phyloP scores from a whole-genome alignment of 148 eudicot genomes.

The Dianthus caryophyllus region DNA sequence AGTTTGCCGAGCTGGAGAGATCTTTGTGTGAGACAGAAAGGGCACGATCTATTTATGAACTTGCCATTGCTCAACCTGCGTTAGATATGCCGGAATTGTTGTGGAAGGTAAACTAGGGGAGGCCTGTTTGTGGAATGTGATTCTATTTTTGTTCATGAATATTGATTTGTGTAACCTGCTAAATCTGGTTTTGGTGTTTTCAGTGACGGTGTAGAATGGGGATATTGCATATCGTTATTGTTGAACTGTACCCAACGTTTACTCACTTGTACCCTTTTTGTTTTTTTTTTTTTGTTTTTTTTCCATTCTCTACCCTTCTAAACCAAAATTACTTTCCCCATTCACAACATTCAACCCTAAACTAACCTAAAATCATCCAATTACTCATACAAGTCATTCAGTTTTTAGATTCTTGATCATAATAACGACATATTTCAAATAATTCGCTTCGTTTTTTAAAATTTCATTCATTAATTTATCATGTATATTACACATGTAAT shows the following conservation, averaged over 20 bases:
- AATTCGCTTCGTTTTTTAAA: too few species aligned
- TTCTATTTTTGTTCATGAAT: background rate
- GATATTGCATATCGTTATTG: constrained; percentile 2
- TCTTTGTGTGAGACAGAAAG: constrained; percentile 85
- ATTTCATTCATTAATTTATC: too few species aligned
- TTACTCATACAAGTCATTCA: too few species aligned
- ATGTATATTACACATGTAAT: too few species aligned
- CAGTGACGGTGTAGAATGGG: background rate
- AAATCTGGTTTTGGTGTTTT: background rate
- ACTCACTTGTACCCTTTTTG: background rate
- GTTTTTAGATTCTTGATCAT: too few species aligned
- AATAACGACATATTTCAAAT: too few species aligned
- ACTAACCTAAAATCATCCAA: too few species aligned
- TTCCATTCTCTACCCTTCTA: too few species aligned
- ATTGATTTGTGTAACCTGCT: background rate
- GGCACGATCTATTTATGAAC: constrained; percentile 84
- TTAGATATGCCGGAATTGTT: constrained; percentile 87
- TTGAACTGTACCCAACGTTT: too few species aligned
- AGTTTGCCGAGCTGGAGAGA: constrained; percentile 81
- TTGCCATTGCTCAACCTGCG: constrained; percentile 91
- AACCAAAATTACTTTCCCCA: too few species aligned
- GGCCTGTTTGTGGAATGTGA: background rate
- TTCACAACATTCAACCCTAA: too few species aligned
- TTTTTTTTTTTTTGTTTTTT: background rate
- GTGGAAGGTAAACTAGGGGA: constrained; percentile 69